Evolutionary conservation across 306 rosid genomes (phyloP).

Genomic region (Glycine soja): DNA sequence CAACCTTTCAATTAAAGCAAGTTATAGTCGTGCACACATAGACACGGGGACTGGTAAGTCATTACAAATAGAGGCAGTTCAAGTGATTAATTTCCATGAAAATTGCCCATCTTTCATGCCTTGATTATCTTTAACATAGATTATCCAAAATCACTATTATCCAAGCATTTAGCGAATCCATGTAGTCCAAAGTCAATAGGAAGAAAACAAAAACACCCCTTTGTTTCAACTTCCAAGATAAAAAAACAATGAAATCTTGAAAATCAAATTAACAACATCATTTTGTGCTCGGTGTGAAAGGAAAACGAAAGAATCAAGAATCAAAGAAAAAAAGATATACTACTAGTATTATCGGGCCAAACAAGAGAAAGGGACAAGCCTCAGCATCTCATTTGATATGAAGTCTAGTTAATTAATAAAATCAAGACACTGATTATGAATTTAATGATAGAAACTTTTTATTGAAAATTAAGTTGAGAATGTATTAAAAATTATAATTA

Average conservation of each 20-base stretch:
- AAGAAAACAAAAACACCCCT: slow-evolving; percentile 23
- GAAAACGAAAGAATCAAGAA: slow-evolving; percentile 20
- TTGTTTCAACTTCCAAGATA: slow-evolving; percentile 2
- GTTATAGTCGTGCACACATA: slow-evolving; percentile 9
- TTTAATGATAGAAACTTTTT: too few relatives aligned
- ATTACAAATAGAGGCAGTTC: slow-evolving; percentile 6
- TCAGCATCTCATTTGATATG: neutral
- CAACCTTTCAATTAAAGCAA: slow-evolving; percentile 36
- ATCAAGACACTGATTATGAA: too few relatives aligned
- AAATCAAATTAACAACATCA: neutral
- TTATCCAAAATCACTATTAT: neutral
- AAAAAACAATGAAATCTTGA: neutral
- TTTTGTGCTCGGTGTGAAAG: neutral
- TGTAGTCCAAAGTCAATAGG: neutral
- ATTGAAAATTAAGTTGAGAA: too few relatives aligned
- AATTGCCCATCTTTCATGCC: neutral
- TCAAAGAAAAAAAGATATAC: neutral
- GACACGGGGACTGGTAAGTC: slow-evolving; percentile 6
- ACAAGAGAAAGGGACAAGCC: slow-evolving; percentile 34
- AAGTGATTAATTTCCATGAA: slow-evolving; percentile 3
- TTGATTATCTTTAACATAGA: neutral
- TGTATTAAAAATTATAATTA: neutral
- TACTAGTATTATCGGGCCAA: neutral
- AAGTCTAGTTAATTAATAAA: neutral
- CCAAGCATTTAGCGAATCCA: neutral